phyloP scores from a whole-genome alignment of 768 basidiomycete genomes.

The Xerocomus brunneocitrinus region DNA sequence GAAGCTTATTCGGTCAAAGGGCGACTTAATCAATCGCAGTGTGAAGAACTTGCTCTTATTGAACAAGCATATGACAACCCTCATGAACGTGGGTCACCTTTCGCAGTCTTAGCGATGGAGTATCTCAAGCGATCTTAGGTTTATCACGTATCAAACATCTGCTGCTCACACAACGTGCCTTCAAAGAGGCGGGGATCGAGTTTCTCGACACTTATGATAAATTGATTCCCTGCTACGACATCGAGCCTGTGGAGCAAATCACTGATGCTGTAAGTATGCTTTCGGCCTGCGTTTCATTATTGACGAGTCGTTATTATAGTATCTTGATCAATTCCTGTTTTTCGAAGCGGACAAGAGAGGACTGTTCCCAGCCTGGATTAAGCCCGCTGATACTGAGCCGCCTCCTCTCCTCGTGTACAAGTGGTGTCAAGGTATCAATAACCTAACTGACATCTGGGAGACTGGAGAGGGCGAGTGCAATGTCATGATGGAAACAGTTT shows the following conservation, averaged over 20 bases:
- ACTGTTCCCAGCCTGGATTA: conserved; percentile 98
- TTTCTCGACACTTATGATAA: conserved; percentile 98
- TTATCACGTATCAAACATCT: conserved; percentile 97
- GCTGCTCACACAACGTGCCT: conserved; percentile 92
- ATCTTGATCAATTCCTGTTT: conserved; percentile 97
- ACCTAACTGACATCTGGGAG: conserved; percentile 97
- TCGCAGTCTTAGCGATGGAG: background rate
- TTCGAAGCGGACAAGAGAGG: conserved; percentile 99
- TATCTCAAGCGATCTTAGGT: conserved; percentile 38
- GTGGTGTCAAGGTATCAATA: conserved; percentile 99
- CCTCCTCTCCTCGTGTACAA: too few species aligned
- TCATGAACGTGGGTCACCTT: conserved; percentile 74
- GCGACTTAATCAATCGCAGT: conserved; percentile 94
- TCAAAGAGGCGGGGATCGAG: conserved; percentile 97
- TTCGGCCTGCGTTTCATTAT: background rate
- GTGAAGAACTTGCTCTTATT: conserved; percentile 95
- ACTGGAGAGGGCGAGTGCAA: conserved; percentile 96
- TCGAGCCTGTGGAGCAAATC: conserved; percentile 99
- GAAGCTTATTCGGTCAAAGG: conserved; percentile 99
- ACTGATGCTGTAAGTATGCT: conserved; percentile 77
- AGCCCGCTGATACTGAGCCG: conserved; percentile 97
- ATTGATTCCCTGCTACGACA: conserved; percentile 97
- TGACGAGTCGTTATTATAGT: conserved; percentile 39
- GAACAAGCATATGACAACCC: conserved; percentile 99
- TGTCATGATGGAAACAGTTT: conserved; percentile 97